A percentile compares a stretch with the other conserved stretches of the same genome.
Conservation (phyloP, 805 yeast genomes). For the Cyberlindnera petersonii region DNA sequence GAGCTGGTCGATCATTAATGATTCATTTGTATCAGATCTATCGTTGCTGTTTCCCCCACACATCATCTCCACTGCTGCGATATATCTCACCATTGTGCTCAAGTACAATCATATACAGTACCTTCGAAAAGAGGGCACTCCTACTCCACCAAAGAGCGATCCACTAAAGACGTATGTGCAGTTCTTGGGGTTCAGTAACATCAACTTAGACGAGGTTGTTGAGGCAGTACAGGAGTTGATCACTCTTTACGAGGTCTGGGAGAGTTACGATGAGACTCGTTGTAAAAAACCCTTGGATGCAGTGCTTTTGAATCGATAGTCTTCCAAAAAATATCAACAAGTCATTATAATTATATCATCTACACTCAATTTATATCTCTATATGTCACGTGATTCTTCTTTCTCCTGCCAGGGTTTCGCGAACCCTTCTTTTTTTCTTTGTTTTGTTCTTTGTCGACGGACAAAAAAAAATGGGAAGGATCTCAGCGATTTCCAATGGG, state of each 20-base stretch:
- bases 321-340: too few species aligned
- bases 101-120: slow-evolving; percentile 32
- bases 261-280: slow-evolving; percentile 61
- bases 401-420: too few species aligned
- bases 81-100: slow-evolving; percentile 72
- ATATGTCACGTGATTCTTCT: too few species aligned
- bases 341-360: too few species aligned
- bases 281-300: slow-evolving; percentile 26
- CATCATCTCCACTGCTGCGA: slow-evolving; percentile 73
- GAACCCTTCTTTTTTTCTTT: too few species aligned
- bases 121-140: slow-evolving; percentile 13
- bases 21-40: slow-evolving; percentile 82
- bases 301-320: slow-evolving; percentile 20
- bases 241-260: slow-evolving; percentile 82
- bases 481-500: too few species aligned
- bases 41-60: slow-evolving; percentile 87
- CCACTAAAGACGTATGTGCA: slow-evolving; percentile 54
- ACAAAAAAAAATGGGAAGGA: too few species aligned
- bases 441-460: too few species aligned
- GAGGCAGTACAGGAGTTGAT: slow-evolving; percentile 84
- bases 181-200: slow-evolving; percentile 71
- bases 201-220: slow-evolving; percentile 71
- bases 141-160: slow-evolving; percentile 23
- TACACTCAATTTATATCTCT: too few species aligned
- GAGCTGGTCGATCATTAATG: slow-evolving; percentile 87